These are phyloP conservation scores for Rhododendron williamsianum DNA, from an alignment of 148 eudicot genomes.

Conservation along the genomic window DNA sequence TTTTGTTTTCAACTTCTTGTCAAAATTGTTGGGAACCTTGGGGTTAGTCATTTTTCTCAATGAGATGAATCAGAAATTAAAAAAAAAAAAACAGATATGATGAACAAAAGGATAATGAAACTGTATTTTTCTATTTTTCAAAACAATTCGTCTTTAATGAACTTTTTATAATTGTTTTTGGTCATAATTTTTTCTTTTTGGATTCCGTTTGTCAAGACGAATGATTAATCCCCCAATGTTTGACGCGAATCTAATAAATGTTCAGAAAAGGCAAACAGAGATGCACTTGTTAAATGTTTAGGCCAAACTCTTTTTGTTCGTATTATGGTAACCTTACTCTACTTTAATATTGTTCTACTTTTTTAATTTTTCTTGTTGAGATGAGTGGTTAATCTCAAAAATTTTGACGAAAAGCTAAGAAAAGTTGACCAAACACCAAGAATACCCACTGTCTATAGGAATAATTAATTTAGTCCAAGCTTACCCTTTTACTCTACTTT, in stretches of 20 bases:
- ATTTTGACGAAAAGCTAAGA: not conserved
- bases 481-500: not conserved
- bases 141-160: not conserved
- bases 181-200: too few relatives aligned
- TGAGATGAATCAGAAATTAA: not conserved
- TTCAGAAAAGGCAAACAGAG: not conserved
- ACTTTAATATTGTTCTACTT: too few relatives aligned
- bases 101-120: too few relatives aligned
- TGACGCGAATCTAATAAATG: not conserved
- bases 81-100: not conserved
- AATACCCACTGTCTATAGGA: not conserved
- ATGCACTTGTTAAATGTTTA: too few relatives aligned
- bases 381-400: not conserved
- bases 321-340: not conserved
- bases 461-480: not conserved
- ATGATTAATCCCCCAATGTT: not conserved
- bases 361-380: not conserved
- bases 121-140: too few relatives aligned
- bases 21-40: not conserved
- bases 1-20: too few relatives aligned
- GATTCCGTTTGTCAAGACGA: too few relatives aligned
- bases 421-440: not conserved
- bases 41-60: not conserved
- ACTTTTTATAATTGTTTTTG: not conserved
- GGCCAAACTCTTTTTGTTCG: not conserved